A percentile compares a stretch with the other conserved stretches of the same genome.
Evolutionary conservation across 163 green algal genomes (phyloP).

Genomic region (Chlamydomonas reinhardtii): DNA sequence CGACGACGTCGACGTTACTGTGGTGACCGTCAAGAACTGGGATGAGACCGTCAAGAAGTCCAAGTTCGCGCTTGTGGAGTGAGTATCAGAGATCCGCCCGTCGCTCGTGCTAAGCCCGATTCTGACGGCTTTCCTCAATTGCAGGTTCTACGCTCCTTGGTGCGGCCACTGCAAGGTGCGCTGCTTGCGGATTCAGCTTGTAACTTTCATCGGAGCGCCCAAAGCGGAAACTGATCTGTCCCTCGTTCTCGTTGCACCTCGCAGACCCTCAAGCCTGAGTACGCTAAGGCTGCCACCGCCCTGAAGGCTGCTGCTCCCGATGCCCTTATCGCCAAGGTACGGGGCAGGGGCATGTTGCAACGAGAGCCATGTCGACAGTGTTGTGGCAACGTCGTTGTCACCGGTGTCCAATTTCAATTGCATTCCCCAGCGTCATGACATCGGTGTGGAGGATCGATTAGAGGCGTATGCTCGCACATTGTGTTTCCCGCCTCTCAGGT

Average conservation of each 20-base stretch:
- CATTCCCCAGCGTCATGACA: no score
- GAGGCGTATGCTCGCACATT: no score
- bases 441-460: no score
- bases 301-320: constrained; percentile 71
- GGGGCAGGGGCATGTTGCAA: not conserved
- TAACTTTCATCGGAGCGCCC: not conserved
- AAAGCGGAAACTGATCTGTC: not conserved
- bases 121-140: not conserved
- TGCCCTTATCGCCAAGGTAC: constrained; percentile 85
- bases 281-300: constrained; percentile 79
- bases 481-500: constrained; percentile 61
- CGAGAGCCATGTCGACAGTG: not conserved
- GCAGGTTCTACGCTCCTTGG: constrained; percentile 70
- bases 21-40: constrained; percentile 75
- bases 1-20: constrained; percentile 72
- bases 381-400: no score
- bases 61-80: constrained; percentile 75
- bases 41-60: constrained; percentile 62
- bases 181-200: not conserved
- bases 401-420: not conserved
- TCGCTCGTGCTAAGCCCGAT: not conserved
- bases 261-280: constrained; percentile 83
- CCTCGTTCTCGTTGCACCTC: not conserved
- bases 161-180: constrained; percentile 91
- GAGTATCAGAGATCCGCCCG: not conserved